These are phyloP conservation scores for Moelleriella libera DNA, from an alignment of 2,329 filamentous ascomycete genomes.

Conservation along the genomic window DNA sequence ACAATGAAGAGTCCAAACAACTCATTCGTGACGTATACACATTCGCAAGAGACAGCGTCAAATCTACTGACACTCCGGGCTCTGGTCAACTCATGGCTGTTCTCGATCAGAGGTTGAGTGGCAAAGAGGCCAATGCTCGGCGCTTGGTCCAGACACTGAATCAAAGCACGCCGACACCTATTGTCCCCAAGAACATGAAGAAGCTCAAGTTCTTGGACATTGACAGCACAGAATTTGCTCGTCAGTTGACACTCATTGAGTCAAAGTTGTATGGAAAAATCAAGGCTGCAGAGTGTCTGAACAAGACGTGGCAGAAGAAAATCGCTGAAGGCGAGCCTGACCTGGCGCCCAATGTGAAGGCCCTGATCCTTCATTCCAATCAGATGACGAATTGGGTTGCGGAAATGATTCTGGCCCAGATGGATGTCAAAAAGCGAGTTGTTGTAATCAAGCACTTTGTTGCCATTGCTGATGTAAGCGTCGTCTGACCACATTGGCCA, in stretches of 20 bases:
- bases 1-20: conserved; percentile 68
- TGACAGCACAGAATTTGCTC: conserved; percentile 89
- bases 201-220: conserved; percentile 98
- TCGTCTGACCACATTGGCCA: not conserved
- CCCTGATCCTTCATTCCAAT: conserved; percentile 92
- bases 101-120: conserved; percentile 75
- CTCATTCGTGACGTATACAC: conserved; percentile 79
- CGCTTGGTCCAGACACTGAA: conserved; percentile 77
- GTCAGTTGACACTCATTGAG: conserved; percentile 93
- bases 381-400: conserved; percentile 99
- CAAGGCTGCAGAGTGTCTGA: conserved; percentile 87
- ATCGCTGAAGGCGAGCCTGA: conserved; percentile 67
- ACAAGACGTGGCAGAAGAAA: conserved; percentile 99
- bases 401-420: conserved; percentile 93
- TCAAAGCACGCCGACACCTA: conserved; percentile 69
- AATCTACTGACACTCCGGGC: conserved; percentile 84
- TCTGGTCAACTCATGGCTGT: conserved; percentile 73
- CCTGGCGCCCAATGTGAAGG: conserved; percentile 87
- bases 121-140: conserved; percentile 76
- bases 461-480: conserved; percentile 75
- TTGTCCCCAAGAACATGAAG: conserved; percentile 98
- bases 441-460: conserved; percentile 99
- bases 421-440: conserved; percentile 89
- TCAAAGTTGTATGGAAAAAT: conserved; percentile 91
- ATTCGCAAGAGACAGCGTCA: conserved; percentile 85